These are phyloP conservation scores for Heliosperma pusillum DNA, from an alignment of 148 eudicot genomes.

Conservation along the genomic window DNA sequence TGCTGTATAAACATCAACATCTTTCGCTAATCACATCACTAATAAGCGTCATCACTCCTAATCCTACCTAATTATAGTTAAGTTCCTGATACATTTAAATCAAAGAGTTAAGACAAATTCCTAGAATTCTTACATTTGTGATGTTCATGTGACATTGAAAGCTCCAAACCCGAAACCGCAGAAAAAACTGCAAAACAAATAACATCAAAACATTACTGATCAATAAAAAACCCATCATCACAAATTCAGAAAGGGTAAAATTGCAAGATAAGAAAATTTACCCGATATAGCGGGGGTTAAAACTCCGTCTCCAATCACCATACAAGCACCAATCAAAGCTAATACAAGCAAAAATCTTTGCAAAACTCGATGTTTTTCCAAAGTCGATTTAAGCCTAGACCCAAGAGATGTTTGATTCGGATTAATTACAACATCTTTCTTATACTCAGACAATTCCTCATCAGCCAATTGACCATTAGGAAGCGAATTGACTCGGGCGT, in stretches of 20 bases:
- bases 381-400: constrained; percentile 60
- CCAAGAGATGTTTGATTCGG: constrained; percentile 38
- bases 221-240: not conserved
- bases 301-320: constrained; percentile 97
- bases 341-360: constrained; percentile 75
- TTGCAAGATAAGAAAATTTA: constrained; percentile 17
- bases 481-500: constrained; percentile 81
- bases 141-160: constrained; percentile 75
- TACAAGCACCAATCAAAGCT: constrained; percentile 90
- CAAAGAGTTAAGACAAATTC: not conserved
- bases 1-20: constrained; percentile 10
- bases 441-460: constrained; percentile 75
- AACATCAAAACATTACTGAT: constrained; percentile 2
- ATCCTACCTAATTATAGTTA: constrained; percentile 22
- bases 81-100: constrained; percentile 9
- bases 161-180: constrained; percentile 89
- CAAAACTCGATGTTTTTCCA: constrained; percentile 70
- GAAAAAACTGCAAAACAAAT: constrained; percentile 61
- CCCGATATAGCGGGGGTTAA: constrained; percentile 91
- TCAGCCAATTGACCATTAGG: constrained; percentile 80
- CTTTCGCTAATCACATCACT: constrained; percentile 4
- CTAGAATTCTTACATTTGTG: constrained; percentile 71
- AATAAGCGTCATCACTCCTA: constrained; percentile 15
- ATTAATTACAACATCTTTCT: constrained; percentile 41
- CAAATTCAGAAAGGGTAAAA: not conserved